A percentile compares a stretch with the other conserved stretches of the same genome.
Evolutionary conservation across 441 rosid species (phyloP).

Genomic region (Mallotus repandus): DNA sequence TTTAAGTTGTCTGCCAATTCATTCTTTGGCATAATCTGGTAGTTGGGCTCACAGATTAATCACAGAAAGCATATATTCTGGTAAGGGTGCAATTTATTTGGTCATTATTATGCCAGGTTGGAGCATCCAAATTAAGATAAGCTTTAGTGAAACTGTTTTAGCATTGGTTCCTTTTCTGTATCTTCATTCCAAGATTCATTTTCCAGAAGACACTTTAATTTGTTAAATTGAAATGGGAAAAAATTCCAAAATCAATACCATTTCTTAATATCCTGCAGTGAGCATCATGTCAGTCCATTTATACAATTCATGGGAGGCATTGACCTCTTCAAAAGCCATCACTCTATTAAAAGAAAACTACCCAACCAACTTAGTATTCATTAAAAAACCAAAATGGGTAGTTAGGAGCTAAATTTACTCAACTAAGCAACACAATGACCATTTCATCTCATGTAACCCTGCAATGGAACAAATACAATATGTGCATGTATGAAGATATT

Average conservation of each 20-base stretch:
- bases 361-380: slow-evolving; percentile 4
- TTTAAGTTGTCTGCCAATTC: slow-evolving; percentile 9
- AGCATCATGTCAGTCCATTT: background rate
- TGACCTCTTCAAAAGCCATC: slow-evolving; percentile 4
- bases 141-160: background rate
- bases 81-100: slow-evolving; percentile 1
- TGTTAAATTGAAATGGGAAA: too few species aligned
- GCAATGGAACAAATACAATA: too few species aligned
- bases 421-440: background rate
- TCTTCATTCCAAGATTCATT: background rate
- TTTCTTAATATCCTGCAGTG: too few species aligned
- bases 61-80: slow-evolving; percentile 2
- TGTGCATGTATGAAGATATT: background rate
- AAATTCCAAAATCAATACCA: too few species aligned
- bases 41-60: slow-evolving; percentile 3
- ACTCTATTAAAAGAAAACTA: background rate
- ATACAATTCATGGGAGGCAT: background rate
- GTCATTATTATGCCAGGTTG: slow-evolving; percentile 3
- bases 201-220: too few species aligned
- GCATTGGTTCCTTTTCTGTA: background rate
- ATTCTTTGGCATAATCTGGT: slow-evolving; percentile 2
- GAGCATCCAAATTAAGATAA: background rate
- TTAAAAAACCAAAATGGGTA: background rate
- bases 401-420: background rate
- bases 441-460: too few species aligned